Conservation (phyloP, 2,329 filamentous ascomycete genomes). For the Pestalotiopsis sp. region DNA sequence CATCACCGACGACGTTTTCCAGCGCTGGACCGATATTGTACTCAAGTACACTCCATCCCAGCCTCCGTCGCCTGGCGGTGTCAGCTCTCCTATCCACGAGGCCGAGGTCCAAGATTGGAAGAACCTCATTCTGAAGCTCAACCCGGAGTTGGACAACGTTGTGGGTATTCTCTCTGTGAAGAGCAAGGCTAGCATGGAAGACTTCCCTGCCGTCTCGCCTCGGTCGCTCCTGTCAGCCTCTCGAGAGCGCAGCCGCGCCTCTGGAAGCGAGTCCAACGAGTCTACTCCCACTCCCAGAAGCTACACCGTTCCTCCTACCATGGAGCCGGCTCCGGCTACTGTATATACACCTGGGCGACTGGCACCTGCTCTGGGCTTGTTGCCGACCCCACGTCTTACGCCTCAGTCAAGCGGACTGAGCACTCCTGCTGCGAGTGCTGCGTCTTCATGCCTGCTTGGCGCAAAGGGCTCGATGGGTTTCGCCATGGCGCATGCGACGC, state of each 20-base stretch:
- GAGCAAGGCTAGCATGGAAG: slow-evolving; percentile 30
- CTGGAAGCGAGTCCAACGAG: slow-evolving; percentile 41
- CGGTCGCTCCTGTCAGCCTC: slow-evolving; percentile 48
- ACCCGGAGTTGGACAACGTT: slow-evolving; percentile 61
- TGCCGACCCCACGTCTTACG: slow-evolving; percentile 62
- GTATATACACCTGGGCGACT: slow-evolving; percentile 47
- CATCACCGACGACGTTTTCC: slow-evolving; percentile 85
- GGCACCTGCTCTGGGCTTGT: slow-evolving; percentile 55
- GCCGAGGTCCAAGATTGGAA: slow-evolving; percentile 60
- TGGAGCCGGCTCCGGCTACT: slow-evolving; percentile 52
- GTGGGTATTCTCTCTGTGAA: slow-evolving; percentile 49
- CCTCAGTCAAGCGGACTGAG: slow-evolving; percentile 57
- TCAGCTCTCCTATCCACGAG: slow-evolving; percentile 41
- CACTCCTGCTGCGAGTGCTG: slow-evolving; percentile 64
- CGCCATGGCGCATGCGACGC: slow-evolving; percentile 60
- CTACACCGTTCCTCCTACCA: slow-evolving; percentile 42
- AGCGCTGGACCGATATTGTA: slow-evolving; percentile 92
- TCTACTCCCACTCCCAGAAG: slow-evolving; percentile 44
- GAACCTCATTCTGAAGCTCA: slow-evolving; percentile 57
- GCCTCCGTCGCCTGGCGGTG: slow-evolving; percentile 55
- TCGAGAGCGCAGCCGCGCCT: slow-evolving; percentile 35
- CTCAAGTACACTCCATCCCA: slow-evolving; percentile 76
- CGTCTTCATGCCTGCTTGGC: slow-evolving; percentile 50
- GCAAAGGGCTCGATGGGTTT: slow-evolving; percentile 61
- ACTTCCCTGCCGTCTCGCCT: slow-evolving; percentile 41